phyloP scores from a whole-genome alignment of 2,329 filamentous ascomycete species.

The Talaromyces sp. region DNA sequence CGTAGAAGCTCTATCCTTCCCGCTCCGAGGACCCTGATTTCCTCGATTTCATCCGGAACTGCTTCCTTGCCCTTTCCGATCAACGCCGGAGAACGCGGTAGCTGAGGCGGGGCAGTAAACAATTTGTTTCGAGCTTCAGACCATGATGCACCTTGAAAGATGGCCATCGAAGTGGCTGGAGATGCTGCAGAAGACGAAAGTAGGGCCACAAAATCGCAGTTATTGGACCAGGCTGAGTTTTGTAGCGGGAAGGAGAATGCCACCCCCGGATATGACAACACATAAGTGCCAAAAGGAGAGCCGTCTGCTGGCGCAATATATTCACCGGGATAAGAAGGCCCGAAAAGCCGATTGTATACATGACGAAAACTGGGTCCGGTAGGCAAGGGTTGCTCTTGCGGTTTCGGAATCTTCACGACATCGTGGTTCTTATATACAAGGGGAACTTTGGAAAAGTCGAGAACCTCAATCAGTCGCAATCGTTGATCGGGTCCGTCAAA shows the following conservation, averaged over 20 bases:
- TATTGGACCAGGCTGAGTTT: slow-evolving; percentile 67
- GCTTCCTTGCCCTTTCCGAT: slow-evolving; percentile 70
- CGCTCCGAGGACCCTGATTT: slow-evolving; percentile 72
- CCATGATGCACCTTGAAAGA: slow-evolving; percentile 91
- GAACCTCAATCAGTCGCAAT: slow-evolving; percentile 81
- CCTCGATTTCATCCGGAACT: slow-evolving; percentile 83
- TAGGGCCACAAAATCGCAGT: slow-evolving; percentile 77
- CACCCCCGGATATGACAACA: slow-evolving; percentile 90
- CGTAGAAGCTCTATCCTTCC: slow-evolving; percentile 76
- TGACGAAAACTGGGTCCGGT: slow-evolving; percentile 76
- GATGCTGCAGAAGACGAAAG: slow-evolving; percentile 74
- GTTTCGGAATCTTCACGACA: slow-evolving; percentile 59
- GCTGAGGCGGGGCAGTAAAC: slow-evolving; percentile 71
- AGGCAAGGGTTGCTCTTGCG: slow-evolving; percentile 33
- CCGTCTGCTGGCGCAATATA: slow-evolving; percentile 66
- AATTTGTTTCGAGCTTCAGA: slow-evolving; percentile 72
- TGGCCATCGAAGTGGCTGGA: slow-evolving; percentile 78
- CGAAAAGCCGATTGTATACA: slow-evolving; percentile 89
- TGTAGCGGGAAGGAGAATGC: slow-evolving; percentile 86
- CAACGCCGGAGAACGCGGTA: slow-evolving; percentile 68
- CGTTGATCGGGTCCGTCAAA: slow-evolving; percentile 95
- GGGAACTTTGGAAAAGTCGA: slow-evolving; percentile 81
- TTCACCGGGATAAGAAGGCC: slow-evolving; percentile 90
- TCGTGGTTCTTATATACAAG: slow-evolving; percentile 80
- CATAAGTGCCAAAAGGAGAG: slow-evolving; percentile 68